Base-by-base conservation (phyloP, 805 yeast species). In the Tetrapisispora pingtungensis region DNA sequence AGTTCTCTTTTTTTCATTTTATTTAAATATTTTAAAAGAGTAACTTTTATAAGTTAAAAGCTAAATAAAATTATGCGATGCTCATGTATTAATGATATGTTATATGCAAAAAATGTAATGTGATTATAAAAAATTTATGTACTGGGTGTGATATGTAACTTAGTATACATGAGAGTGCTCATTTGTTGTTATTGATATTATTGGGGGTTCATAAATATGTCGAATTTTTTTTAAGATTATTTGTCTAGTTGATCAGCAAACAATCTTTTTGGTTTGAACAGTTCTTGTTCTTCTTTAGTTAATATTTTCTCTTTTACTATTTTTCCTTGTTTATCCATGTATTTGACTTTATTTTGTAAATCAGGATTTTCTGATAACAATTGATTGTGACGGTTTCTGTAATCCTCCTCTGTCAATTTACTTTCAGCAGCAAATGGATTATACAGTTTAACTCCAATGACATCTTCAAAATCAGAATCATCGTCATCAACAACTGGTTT, bases 321-420 rank as follows among this genome's bases (percentile, higher is more conserved):
- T 28, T 63, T 57, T 8, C 70, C 70, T 33, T 52, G 55, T 45
- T 62, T 67, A 47, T 66, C 59, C 3, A 65, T 48, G 50, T 58
- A 55, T n/a, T 59, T 57, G 33, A 56, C 53, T 36, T 52, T 53
- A 35, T 42, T 49, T 45, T 50, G 54, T 26, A 53, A 48, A 43
- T 47, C 48, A 13, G 58, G 59, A 33, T 55, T 41, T 28, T 51
- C 51, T 13, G 40, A 45, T 17, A 55, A 24, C 32, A 57, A 42
- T 22, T 48, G 40, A 18, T 41, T 19, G n/a, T 47, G 48, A 33
- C 61, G 55, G 27, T 36, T 33, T 27, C 33, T 24, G 33, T 57
- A 48, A 10, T 46, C 43, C 22, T 51, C 48, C 14, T 35, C 36
- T n/a, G 50, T 46, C 17, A 55, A 46, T 1, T 44, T 37, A 10